Conservation (phyloP, 805 yeast genomes). For the Barnettozyma wickerhamii region DNA sequence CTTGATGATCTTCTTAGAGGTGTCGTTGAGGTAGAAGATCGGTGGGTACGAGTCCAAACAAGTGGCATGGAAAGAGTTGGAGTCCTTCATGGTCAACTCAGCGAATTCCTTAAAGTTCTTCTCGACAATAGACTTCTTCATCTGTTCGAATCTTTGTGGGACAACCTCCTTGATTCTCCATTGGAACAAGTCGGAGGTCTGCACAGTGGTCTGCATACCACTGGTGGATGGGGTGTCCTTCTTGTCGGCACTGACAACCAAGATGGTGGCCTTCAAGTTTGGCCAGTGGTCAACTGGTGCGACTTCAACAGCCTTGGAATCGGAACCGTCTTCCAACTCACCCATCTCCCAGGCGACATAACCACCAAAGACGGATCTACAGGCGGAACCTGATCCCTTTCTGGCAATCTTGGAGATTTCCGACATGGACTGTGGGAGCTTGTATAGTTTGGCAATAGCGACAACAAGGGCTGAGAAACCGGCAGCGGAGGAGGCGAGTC, state of each 20-base stretch:
- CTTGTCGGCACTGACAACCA: slow-evolving; percentile 89
- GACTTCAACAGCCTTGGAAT: slow-evolving; percentile 90
- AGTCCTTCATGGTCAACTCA: slow-evolving; percentile 90
- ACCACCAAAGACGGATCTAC: slow-evolving; percentile 96
- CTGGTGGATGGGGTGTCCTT: slow-evolving; percentile 93
- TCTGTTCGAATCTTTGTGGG: slow-evolving; percentile 76
- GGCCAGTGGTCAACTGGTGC: slow-evolving; percentile 91
- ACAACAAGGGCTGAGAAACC: slow-evolving; percentile 95
- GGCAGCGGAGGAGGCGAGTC: slow-evolving; percentile 96
- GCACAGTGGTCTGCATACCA: slow-evolving; percentile 95
- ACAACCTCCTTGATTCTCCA: slow-evolving; percentile 78
- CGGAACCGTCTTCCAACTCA: slow-evolving; percentile 63
- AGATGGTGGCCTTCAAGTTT: slow-evolving; percentile 81
- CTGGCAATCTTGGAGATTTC: slow-evolving; percentile 92
- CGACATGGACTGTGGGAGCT: slow-evolving; percentile 79
- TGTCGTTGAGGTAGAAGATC: slow-evolving; percentile 88
- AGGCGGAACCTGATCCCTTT: slow-evolving; percentile 98
- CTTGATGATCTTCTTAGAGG: slow-evolving; percentile 77
- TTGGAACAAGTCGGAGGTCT: slow-evolving; percentile 80
- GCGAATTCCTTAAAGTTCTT: slow-evolving; percentile 81
- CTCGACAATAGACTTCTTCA: slow-evolving; percentile 71
- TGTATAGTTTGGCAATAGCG: slow-evolving; percentile 80
- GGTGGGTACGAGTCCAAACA: slow-evolving; percentile 96
- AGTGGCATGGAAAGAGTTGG: slow-evolving; percentile 97
- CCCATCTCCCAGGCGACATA: slow-evolving; percentile 99